These are phyloP conservation scores for Tubosaeta sp. DNA, from an alignment of 768 basidiomycete genomes.

Conservation along the genomic window DNA sequence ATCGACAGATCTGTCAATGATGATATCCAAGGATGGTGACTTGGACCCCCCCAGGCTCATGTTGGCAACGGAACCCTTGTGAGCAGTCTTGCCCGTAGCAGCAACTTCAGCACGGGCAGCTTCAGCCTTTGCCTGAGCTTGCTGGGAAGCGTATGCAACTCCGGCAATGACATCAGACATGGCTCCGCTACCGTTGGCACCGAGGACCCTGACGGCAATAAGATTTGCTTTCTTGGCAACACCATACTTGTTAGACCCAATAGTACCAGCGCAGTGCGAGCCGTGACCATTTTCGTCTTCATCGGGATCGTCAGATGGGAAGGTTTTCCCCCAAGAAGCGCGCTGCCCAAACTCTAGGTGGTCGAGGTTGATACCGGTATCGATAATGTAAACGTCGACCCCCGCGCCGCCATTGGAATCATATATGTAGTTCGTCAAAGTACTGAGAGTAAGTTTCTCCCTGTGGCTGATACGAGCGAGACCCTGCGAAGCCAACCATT, in stretches of 20 bases:
- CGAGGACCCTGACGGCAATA: conserved; percentile 89
- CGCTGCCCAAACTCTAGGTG: conserved; percentile 89
- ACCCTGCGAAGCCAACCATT: conserved; percentile 50
- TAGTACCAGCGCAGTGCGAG: conserved; percentile 92
- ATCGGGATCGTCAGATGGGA: conserved; percentile 79
- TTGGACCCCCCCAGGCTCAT: conserved; percentile 98
- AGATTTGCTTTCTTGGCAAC: conserved; percentile 92
- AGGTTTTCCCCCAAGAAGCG: conserved; percentile 89
- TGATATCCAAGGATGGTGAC: conserved; percentile 75
- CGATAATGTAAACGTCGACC: conserved; percentile 87
- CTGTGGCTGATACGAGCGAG: conserved; percentile 94
- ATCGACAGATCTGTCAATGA: conserved; percentile 82
- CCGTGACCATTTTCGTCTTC: conserved; percentile 96
- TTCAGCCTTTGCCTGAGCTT: conserved; percentile 50
- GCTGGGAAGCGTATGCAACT: conserved; percentile 70
- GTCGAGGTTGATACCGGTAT: conserved; percentile 83
- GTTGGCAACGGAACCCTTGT: conserved; percentile 95
- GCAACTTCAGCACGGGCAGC: conserved; percentile 62
- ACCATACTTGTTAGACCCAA: conserved; percentile 90
- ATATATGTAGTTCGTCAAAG: conserved; percentile 81
- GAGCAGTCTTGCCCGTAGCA: conserved; percentile 70
- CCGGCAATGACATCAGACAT: conserved; percentile 94
- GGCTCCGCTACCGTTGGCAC: conserved; percentile 89
- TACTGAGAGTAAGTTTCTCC: conserved; percentile 63
- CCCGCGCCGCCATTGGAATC: conserved; percentile 76